These are phyloP conservation scores for Chlorella ohadii DNA, from an alignment of 139 green algal species.

Conservation along the genomic window DNA sequence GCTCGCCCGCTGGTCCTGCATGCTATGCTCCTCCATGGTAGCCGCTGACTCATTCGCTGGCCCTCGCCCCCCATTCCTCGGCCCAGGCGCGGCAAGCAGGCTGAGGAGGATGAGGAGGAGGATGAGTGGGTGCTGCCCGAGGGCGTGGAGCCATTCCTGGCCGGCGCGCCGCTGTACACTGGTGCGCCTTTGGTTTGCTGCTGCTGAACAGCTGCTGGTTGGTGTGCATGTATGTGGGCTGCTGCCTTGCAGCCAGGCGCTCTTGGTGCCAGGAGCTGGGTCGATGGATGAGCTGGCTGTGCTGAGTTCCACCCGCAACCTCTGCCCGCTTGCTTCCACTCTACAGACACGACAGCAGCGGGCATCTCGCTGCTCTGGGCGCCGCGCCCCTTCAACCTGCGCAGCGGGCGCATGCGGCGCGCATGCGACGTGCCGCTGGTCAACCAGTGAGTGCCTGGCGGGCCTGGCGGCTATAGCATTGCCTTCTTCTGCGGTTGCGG, in stretches of 20 bases:
- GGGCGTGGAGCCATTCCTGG: conserved; percentile 82
- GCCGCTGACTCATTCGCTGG: no score
- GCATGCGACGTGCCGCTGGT: conserved; percentile 96
- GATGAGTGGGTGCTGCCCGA: conserved; percentile 91
- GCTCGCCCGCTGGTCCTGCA: no score
- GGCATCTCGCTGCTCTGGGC: conserved; percentile 97
- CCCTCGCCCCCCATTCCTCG: no score
- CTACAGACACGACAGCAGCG: conserved; percentile 85
- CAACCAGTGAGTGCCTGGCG: conserved; percentile 68
- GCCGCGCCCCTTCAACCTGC: conserved; percentile 93
- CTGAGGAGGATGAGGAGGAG: conserved; percentile 81
- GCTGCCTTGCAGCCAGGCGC: neutral
- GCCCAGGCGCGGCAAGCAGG: neutral
- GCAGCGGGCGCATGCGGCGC: conserved; percentile 88
- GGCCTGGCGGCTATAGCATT: no score
- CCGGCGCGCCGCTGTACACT: conserved; percentile 35
- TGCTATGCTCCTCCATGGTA: no score
- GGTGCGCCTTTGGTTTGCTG: conserved; percentile 1
- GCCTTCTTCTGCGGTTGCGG: no score
- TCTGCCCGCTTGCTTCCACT: conserved; percentile 61
- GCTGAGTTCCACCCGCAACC: no score
- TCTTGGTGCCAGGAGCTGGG: no score
- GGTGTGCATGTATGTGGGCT: neutral
- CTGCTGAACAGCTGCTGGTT: neutral
- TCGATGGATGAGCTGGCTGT: no score